Evolutionary conservation across 2,329 filamentous ascomycete species (phyloP).

Genomic region (Sclerotinia minor): DNA sequence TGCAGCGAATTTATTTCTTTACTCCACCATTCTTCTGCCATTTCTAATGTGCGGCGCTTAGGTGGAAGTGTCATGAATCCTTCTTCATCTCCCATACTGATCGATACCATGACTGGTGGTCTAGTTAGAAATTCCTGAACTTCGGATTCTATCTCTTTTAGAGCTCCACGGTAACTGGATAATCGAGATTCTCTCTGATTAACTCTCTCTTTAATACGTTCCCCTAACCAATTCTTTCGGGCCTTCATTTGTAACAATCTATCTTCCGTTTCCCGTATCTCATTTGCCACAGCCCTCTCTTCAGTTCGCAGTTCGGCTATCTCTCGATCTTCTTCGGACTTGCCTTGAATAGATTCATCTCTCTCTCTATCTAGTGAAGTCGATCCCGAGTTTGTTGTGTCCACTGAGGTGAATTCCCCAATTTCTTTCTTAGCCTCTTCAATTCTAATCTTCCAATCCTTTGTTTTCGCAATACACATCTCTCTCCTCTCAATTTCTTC

Average conservation of each 20-base stretch:
- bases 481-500: conserved; percentile 58
- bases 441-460: conserved; percentile 51
- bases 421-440: conserved; percentile 27
- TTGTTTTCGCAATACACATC: conserved; percentile 58
- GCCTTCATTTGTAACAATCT: conserved; percentile 61
- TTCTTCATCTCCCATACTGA: conserved; percentile 40
- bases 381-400: conserved; percentile 30
- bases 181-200: conserved; percentile 70
- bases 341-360: conserved; percentile 50
- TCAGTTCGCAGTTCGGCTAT: conserved; percentile 61
- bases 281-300: conserved; percentile 53
- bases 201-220: conserved; percentile 60
- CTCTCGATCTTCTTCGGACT: conserved; percentile 56
- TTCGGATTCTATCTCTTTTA: conserved; percentile 65
- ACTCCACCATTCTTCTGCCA: conserved; percentile 72
- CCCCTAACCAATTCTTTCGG: conserved; percentile 58
- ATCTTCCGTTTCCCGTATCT: conserved; percentile 67
- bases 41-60: conserved; percentile 65
- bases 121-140: conserved; percentile 59
- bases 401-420: conserved; percentile 11
- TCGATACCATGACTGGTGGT: conserved; percentile 47
- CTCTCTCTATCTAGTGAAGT: conserved; percentile 56
- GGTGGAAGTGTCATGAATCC: conserved; percentile 60
- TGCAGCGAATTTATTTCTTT: conserved; percentile 60
- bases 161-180: conserved; percentile 67